Base-by-base conservation (phyloP, 192 early-diverging fungal species). In the Umbelopsis sp. region DNA sequence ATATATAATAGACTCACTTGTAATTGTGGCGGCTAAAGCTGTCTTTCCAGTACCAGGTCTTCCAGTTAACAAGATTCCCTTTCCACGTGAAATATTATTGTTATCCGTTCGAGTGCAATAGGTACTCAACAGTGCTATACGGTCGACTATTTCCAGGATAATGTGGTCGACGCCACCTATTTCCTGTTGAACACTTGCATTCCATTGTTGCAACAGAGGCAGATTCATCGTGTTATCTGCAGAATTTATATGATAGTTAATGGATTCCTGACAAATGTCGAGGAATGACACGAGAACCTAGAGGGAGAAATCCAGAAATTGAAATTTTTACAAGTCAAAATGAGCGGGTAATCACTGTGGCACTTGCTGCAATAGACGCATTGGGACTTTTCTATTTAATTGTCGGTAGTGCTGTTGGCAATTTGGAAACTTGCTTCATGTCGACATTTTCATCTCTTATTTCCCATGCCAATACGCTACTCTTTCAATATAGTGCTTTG, bases 11-110 rank as follows among this genome's bases (percentile, higher is more conserved):
- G 0, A 53, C 69, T 66, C 53, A 74, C 77, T 71, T 17, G 83
- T 80, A 32, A 87, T 62, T 49, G 71, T 41, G 2, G 77, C 75
- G 43, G 85, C 83, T 12, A 87, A 67, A 26, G 62, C 70, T 31
- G 83, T 87, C 71, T 87, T 87, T 36, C 85, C 85, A 14, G 80
- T 83, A 5, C 85, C 85, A n/a, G 85, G 85, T 29, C 72, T 81
- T 29, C 85, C 85, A 52, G 52, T 79, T 12, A 87, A 47, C 36
- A 84, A 32, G 24, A 81, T 72, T 7, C 85, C 85, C 52, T 84
- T 87, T 14, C 56, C 56, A 34, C 56, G 56, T 34, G 31, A 31
- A 34, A 26, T 20, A 3, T 14, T 29, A 17, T 2, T 34, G 31
- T 0, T 17, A 11, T 22, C 4, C 56, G 25, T 14, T 29, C 34